Conservation (phyloP, 176 grass and related monocot genomes). For the Thinopyrum elongatum region DNA sequence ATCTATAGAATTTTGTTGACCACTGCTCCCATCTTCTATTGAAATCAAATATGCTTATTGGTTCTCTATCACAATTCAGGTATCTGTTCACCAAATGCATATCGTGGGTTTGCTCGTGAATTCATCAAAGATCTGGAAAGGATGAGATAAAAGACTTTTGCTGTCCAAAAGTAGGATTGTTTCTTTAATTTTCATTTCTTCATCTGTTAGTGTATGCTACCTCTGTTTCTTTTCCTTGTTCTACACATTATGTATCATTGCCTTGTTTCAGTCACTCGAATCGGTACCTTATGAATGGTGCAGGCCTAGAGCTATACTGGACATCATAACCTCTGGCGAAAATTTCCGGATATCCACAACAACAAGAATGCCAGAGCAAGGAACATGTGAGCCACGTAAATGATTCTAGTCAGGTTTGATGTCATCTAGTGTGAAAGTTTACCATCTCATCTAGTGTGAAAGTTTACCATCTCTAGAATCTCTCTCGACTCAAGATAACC, state of each 20-base stretch:
- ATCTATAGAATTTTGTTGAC: not conserved
- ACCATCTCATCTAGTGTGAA: not conserved
- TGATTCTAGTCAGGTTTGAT: conserved; percentile 75
- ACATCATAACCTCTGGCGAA: conserved; percentile 92
- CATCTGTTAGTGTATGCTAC: not conserved
- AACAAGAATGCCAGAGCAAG: conserved; percentile 89
- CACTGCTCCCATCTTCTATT: not conserved
- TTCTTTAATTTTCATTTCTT: not conserved
- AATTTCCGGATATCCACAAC: conserved; percentile 89
- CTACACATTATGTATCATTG: not conserved
- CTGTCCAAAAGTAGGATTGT: not conserved
- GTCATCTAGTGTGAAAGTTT: not conserved
- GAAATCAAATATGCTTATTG: not conserved
- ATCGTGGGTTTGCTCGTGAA: conserved; percentile 95
- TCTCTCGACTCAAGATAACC: not conserved
- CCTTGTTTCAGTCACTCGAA: not conserved
- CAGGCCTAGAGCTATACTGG: conserved; percentile 87
- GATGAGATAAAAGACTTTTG: conserved; percentile 49
- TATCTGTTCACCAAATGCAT: conserved; percentile 95
- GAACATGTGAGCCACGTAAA: conserved; percentile 84
- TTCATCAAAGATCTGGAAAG: conserved; percentile 99
- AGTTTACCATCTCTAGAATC: not conserved
- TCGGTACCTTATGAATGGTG: conserved; percentile 19
- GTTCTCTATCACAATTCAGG: conserved; percentile 37
- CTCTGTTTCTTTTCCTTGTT: not conserved